These are phyloP conservation scores for Cladosporium sphaerospermum DNA, from an alignment of 2,329 filamentous ascomycete genomes.

Conservation along the genomic window DNA sequence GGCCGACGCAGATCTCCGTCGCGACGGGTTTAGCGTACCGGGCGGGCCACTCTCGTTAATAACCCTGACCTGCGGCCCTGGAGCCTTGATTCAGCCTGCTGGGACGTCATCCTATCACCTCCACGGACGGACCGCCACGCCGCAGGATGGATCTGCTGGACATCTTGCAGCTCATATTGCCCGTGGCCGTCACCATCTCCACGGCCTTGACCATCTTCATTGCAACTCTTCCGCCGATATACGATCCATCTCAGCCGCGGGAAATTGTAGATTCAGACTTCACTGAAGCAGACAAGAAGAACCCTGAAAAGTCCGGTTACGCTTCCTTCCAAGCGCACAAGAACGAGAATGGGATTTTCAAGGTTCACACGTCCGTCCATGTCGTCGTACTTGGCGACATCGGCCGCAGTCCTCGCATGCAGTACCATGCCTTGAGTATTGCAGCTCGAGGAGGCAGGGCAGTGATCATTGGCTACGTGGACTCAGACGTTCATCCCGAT, in stretches of 20 bases:
- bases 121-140: not conserved
- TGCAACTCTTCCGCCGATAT: conserved; percentile 48
- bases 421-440: conserved; percentile 93
- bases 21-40: no score
- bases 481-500: conserved; percentile 75
- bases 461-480: conserved; percentile 81
- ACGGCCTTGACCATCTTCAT: conserved; percentile 46
- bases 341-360: conserved; percentile 22
- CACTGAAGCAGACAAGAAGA: conserved; percentile 22
- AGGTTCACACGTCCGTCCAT: conserved; percentile 55
- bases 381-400: conserved; percentile 92
- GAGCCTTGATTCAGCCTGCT: not conserved
- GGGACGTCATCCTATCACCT: conserved; percentile 5
- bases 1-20: no score
- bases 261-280: conserved; percentile 24
- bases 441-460: conserved; percentile 74
- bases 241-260: conserved; percentile 35
- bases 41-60: no score
- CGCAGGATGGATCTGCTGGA: conserved; percentile 7
- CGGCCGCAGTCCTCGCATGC: conserved; percentile 93
- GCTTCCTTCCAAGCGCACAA: conserved; percentile 19
- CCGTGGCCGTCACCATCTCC: conserved; percentile 36
- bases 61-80: not conserved
- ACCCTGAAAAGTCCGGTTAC: conserved; percentile 27
- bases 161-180: conserved; percentile 35